A percentile compares a stretch with the other conserved stretches of the same genome.
Conservation (phyloP, 2,329 filamentous ascomycete species). For the Beauveria sp. region DNA sequence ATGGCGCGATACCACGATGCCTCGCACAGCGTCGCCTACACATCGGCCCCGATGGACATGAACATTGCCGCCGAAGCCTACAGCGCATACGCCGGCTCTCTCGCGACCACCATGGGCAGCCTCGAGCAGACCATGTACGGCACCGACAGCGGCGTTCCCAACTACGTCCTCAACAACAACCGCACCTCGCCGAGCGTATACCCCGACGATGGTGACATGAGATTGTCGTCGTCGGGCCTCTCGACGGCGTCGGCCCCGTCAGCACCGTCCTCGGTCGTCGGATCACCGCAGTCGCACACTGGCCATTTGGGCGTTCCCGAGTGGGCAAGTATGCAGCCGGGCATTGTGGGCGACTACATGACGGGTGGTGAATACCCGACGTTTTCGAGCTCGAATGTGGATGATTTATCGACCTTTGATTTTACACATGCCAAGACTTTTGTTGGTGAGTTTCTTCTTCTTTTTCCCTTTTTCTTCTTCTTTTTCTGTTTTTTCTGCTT, state of each 20-base stretch:
- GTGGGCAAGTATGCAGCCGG: constrained; percentile 57
- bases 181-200: constrained; percentile 42
- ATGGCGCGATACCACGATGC: constrained; percentile 40
- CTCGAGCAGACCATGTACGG: constrained; percentile 43
- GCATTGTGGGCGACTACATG: constrained; percentile 53
- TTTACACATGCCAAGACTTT: constrained; percentile 43
- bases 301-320: constrained; percentile 50
- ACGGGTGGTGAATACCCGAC: constrained; percentile 48
- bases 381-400: constrained; percentile 40
- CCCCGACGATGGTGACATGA: constrained; percentile 43
- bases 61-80: constrained; percentile 40
- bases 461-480: constrained; percentile 12
- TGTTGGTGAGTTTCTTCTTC: constrained; percentile 45
- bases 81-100: constrained; percentile 22
- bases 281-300: constrained; percentile 55
- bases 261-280: constrained; percentile 58
- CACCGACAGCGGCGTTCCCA: constrained; percentile 27
- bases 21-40: constrained; percentile 31
- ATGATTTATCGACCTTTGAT: constrained; percentile 43
- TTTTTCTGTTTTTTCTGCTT: constrained; percentile 23
- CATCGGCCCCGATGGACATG: constrained; percentile 39
- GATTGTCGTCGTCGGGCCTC: constrained; percentile 47
- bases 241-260: constrained; percentile 57
- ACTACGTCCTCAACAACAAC: constrained; percentile 38
- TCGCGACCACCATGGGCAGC: constrained; percentile 27